Conservation (phyloP, 495 filamentous ascomycete species). For the Parathielavia hyrcaniae region DNA sequence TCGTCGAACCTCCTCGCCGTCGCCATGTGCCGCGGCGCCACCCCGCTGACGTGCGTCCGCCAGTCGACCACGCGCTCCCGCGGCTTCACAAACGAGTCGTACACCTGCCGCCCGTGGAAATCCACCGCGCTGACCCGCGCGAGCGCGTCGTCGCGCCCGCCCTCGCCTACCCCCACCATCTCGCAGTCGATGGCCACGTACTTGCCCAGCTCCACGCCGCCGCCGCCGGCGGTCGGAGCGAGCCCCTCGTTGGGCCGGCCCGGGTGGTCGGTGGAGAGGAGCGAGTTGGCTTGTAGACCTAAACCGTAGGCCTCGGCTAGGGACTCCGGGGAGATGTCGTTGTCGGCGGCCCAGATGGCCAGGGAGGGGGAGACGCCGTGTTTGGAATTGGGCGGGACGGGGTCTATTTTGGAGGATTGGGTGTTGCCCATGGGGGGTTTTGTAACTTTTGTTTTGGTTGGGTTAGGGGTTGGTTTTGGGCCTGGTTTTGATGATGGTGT, state of each 20-base stretch:
- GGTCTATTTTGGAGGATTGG: conserved; percentile 31
- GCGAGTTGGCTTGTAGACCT: conserved; percentile 32
- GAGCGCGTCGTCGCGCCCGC: conserved; percentile 60
- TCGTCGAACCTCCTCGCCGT: conserved; percentile 62
- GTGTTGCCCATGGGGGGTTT: conserved; percentile 33
- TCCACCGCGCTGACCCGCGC: conserved; percentile 85
- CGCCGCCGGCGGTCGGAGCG: too few species aligned
- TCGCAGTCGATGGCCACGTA: conserved; percentile 94
- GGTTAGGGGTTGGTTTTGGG: background rate
- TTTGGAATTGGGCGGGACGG: conserved; percentile 18
- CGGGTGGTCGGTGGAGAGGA: conserved; percentile 21
- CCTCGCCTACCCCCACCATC: conserved; percentile 87
- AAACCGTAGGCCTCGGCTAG: conserved; percentile 55
- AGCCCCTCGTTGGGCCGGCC: conserved; percentile 48
- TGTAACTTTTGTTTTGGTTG: background rate
- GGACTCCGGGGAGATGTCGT: conserved; percentile 56
- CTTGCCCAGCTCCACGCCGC: conserved; percentile 59
- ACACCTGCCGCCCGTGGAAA: conserved; percentile 81
- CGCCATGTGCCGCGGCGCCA: conserved; percentile 63
- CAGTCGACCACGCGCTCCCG: conserved; percentile 77
- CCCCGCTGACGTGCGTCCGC: conserved; percentile 77
- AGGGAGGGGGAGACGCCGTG: conserved; percentile 35
- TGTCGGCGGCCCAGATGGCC: conserved; percentile 45
- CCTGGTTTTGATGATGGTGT: background rate
- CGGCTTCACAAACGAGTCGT: conserved; percentile 83